Evolutionary conservation across 2,329 filamentous ascomycete species (phyloP).

Genomic region (Leptoxyphium fumago): DNA sequence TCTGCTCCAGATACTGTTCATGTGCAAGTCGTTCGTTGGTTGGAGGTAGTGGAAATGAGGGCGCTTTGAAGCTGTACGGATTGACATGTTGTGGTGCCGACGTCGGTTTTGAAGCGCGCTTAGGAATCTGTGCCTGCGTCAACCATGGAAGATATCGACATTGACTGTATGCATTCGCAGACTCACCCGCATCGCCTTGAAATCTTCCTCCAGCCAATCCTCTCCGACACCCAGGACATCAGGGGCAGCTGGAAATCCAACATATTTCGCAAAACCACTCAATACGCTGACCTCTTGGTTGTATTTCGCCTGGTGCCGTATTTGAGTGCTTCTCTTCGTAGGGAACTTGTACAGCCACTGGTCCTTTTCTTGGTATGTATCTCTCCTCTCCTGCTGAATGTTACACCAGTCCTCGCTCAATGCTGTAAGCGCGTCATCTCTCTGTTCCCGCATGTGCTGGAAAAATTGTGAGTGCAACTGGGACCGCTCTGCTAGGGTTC

Average conservation of each 20-base stretch:
- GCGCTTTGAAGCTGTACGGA: slow-evolving; percentile 1
- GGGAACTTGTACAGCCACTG: slow-evolving; percentile 75
- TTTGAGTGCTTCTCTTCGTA: slow-evolving; percentile 58
- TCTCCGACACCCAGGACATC: slow-evolving; percentile 58
- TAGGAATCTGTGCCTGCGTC: neutral
- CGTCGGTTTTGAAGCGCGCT: neutral
- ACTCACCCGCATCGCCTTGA: slow-evolving; percentile 78
- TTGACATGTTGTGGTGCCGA: neutral
- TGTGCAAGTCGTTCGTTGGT: slow-evolving; percentile 18
- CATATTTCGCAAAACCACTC: slow-evolving; percentile 81
- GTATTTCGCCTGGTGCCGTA: slow-evolving; percentile 77
- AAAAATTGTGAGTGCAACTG: slow-evolving; percentile 85
- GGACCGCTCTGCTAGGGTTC: slow-evolving; percentile 65
- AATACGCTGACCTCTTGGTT: slow-evolving; percentile 89
- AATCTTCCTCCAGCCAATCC: slow-evolving; percentile 68
- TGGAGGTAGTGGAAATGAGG: slow-evolving; percentile 1
- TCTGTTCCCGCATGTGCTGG: slow-evolving; percentile 68
- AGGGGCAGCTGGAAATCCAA: slow-evolving; percentile 92
- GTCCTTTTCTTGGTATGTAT: slow-evolving; percentile 59
- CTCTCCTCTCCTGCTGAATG: slow-evolving; percentile 76
- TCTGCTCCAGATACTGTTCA: slow-evolving; percentile 78
- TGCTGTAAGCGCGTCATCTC: slow-evolving; percentile 64
- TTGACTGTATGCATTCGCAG: neutral
- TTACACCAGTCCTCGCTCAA: slow-evolving; percentile 86
- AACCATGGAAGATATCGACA: slow-evolving; percentile 1